Base-by-base conservation (phyloP, 768 basidiomycete species). In the Guyanaporus albipodus region DNA sequence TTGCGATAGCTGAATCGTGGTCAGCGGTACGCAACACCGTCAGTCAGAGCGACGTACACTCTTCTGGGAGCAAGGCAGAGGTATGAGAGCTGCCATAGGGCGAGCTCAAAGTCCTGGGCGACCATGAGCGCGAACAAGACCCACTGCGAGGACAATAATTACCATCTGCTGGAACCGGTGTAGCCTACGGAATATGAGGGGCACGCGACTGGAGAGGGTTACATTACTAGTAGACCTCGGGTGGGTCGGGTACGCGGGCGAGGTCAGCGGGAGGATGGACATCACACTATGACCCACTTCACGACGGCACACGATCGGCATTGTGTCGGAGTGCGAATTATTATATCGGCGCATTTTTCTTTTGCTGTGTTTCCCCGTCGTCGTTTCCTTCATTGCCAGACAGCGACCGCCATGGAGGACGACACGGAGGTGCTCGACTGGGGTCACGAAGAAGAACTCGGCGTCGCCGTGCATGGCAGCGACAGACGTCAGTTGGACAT, bases 21-120 rank as follows among this genome's bases (percentile, higher is more conserved):
- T 61, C 53, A 68, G 45, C 33, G 27, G 27, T 38, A 26, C 19
- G 18, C 31, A 1, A 38, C 6, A 39, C 15, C 4, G 22, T 14
- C 15, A 37, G 11, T 0, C 8, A 38, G n/a, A 6, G 23, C 21
- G 24, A 62, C 81, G 66, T 58, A 96, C 85, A 98, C 94, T 79
- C 91, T 78, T 61, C 86, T 78, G 0, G 95, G 95, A 4, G 92
- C 84, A 44, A 97, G 78, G 63, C 92, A 94, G 3, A 97, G 74
- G 70, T 96, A 96, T 9, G 89, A 92, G 46, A 98, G 68, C 63
- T 96, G 92, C 92, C 94, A 97, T 24, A 90, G 86, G 10, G 95
- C 95, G 37, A 95, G 72, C 67, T 98, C 95, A 68, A 97, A 96
- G 67, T 98, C 95, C 94, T 97, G 62, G 8, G 22, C 4, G 26